Evolutionary conservation across 78 protist species (phyloP).

Genomic region (Monocercomonoides exilis): DNA sequence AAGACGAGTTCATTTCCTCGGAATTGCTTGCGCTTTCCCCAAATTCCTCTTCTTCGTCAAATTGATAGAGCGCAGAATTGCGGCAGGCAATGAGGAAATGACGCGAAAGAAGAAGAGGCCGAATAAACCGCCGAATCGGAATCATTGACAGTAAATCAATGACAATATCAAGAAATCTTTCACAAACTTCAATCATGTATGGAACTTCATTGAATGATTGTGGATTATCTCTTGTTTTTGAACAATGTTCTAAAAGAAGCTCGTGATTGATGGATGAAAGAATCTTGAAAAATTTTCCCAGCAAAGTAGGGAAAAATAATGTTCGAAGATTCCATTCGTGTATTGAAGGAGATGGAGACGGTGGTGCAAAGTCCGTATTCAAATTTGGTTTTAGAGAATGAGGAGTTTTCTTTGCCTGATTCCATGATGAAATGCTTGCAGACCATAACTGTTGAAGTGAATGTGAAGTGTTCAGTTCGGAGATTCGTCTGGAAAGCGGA

Average conservation of each 20-base stretch:
- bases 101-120: slow-evolving; percentile 44
- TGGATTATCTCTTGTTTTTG: not conserved
- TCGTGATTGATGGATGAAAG: not conserved
- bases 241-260: too few species aligned
- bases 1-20: not conserved
- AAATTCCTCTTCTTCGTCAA: too few species aligned
- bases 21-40: not conserved
- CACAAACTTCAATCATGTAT: not conserved
- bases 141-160: slow-evolving; percentile 64
- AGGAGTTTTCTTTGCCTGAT: not conserved
- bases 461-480: too few species aligned
- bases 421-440: not conserved
- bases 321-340: not conserved
- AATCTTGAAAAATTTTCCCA: not conserved
- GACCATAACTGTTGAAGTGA: not conserved
- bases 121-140: slow-evolving; percentile 76
- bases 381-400: not conserved
- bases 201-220: not conserved
- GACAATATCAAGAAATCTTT: slow-evolving; percentile 43
- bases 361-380: not conserved
- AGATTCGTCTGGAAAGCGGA: too few species aligned
- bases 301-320: slow-evolving; percentile 8
- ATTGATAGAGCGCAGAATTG: not conserved
- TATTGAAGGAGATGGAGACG: not conserved
- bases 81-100: slow-evolving; percentile 42